Conservation (phyloP, 2,329 filamentous ascomycete species). For the Blastomyces percursus region DNA sequence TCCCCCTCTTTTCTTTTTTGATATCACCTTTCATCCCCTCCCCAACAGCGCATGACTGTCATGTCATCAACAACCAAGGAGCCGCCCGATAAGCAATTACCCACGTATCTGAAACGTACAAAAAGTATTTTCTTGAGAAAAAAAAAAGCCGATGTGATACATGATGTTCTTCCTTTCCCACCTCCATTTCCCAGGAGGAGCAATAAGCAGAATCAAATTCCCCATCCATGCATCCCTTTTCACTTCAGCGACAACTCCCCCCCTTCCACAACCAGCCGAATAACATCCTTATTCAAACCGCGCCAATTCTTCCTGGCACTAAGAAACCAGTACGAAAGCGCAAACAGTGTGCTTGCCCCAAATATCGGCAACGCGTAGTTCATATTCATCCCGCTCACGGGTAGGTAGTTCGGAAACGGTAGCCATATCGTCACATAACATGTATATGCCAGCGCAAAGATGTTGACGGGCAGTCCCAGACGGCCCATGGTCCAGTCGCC, state of each 20-base stretch:
- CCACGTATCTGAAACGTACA: neutral
- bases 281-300: slow-evolving; percentile 14
- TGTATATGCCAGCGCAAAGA: slow-evolving; percentile 27
- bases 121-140: neutral
- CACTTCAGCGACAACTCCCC: slow-evolving; percentile 14
- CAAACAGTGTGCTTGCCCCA: slow-evolving; percentile 13
- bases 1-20: too few relatives aligned
- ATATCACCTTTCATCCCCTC: too few relatives aligned
- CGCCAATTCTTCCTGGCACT: slow-evolving; percentile 12
- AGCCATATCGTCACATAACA: slow-evolving; percentile 24
- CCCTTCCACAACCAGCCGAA: slow-evolving; percentile 13
- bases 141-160: neutral
- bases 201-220: neutral
- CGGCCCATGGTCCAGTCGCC: slow-evolving; percentile 26
- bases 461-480: slow-evolving; percentile 24
- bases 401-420: slow-evolving; percentile 26
- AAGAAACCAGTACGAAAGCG: slow-evolving; percentile 13
- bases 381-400: slow-evolving; percentile 29
- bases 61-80: neutral
- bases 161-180: neutral
- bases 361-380: slow-evolving; percentile 31
- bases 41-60: neutral
- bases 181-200: neutral
- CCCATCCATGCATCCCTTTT: neutral
- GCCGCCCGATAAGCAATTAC: neutral